Evolutionary conservation across 2,329 filamentous ascomycete species (phyloP).

Genomic region (Sporothrix brunneoviolacea): DNA sequence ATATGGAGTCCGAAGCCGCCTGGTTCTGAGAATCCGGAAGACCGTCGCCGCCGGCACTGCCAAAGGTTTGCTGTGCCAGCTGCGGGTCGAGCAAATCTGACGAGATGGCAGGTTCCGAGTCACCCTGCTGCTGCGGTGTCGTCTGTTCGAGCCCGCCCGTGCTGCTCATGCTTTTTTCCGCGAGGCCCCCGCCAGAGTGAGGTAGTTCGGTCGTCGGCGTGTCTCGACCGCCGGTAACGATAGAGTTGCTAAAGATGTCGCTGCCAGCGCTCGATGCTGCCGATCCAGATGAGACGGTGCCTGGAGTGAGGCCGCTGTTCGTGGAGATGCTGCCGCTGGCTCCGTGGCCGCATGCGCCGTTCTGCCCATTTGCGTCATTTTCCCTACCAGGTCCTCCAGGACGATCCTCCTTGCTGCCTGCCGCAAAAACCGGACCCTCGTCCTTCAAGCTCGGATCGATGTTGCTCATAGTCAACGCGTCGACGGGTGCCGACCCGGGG

Average conservation of each 20-base stretch:
- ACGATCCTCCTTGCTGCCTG: background rate
- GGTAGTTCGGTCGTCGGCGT: background rate
- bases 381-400: too few relatives aligned
- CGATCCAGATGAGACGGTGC: slow-evolving; percentile 4
- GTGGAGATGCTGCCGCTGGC: background rate
- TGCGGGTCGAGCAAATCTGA: slow-evolving; percentile 5
- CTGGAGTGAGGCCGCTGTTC: slow-evolving; percentile 8
- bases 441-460: slow-evolving; percentile 19
- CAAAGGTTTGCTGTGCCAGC: background rate
- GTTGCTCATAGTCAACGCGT: slow-evolving; percentile 17
- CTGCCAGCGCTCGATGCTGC: slow-evolving; percentile 9
- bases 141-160: too few relatives aligned
- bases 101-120: background rate
- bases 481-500: slow-evolving; percentile 10
- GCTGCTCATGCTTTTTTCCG: background rate
- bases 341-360: background rate
- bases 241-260: slow-evolving; percentile 8
- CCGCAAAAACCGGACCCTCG: background rate
- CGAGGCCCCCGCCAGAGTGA: background rate
- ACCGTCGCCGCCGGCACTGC: background rate
- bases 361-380: too few relatives aligned
- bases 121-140: background rate
- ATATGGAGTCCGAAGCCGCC: slow-evolving; percentile 26
- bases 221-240: background rate
- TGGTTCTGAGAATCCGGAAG: background rate